Conservation (phyloP, 768 basidiomycete species). For the Galerina sulciceps region DNA sequence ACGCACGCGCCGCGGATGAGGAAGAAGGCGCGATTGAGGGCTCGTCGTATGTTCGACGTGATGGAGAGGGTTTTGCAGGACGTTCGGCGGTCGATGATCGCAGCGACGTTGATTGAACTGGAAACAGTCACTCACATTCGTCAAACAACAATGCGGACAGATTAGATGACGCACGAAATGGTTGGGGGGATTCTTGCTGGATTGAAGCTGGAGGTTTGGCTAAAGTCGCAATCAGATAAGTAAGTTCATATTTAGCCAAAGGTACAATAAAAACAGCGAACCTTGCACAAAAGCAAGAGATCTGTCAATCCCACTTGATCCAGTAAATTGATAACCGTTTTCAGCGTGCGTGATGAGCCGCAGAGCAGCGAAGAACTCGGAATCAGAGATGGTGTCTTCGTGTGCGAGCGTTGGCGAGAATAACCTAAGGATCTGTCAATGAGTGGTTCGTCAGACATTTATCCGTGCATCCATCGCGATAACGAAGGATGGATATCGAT, state of each 20-base stretch:
- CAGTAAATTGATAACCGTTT: too few relatives aligned
- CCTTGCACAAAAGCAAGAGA: conserved; percentile 79
- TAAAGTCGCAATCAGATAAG: not conserved
- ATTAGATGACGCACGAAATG: not conserved
- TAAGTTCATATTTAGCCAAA: not conserved
- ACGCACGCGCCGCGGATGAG: not conserved
- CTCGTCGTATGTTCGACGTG: conserved; percentile 6
- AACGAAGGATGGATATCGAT: not conserved
- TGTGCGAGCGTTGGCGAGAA: conserved; percentile 61
- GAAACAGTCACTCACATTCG: not conserved
- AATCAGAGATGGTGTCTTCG: conserved; percentile 59
- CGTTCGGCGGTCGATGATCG: conserved; percentile 27
- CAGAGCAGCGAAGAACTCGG: conserved; percentile 79
- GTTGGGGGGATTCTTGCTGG: not conserved
- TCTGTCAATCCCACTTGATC: conserved; percentile 58
- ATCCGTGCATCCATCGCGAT: not conserved
- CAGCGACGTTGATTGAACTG: conserved; percentile 21
- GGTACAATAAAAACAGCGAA: conserved; percentile 32
- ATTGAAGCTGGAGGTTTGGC: not conserved
- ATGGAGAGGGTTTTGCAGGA: conserved; percentile 16
- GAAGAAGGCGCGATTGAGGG: conserved; percentile 3
- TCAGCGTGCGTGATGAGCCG: conserved; percentile 68
- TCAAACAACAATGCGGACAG: not conserved
- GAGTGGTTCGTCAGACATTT: not conserved
- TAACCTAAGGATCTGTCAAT: conserved; percentile 60